A percentile compares a stretch with the other conserved stretches of the same genome.
Evolutionary conservation across 2,329 filamentous ascomycete species (phyloP).

Genomic region (Colletotrichum sublineola): DNA sequence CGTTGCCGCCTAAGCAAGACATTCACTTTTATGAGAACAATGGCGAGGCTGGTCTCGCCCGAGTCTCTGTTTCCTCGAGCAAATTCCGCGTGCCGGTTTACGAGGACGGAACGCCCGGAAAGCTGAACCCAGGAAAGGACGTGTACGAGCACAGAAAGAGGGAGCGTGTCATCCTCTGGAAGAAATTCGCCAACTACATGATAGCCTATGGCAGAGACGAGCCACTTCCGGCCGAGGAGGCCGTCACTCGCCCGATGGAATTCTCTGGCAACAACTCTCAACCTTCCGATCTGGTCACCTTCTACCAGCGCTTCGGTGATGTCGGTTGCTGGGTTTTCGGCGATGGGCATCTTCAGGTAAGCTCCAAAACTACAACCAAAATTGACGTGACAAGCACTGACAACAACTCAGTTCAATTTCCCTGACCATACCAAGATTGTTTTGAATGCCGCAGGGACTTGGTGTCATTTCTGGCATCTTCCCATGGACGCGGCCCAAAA

Average conservation of each 20-base stretch:
- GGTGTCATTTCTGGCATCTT: conserved; percentile 83
- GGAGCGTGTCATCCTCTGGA: conserved; percentile 76
- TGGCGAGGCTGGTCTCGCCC: conserved; percentile 72
- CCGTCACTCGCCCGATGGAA: conserved; percentile 53
- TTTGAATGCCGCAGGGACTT: conserved; percentile 78
- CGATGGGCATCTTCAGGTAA: conserved; percentile 82
- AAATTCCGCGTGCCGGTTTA: conserved; percentile 69
- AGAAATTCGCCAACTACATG: conserved; percentile 83
- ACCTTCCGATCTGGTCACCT: conserved; percentile 76
- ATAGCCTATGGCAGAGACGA: conserved; percentile 81
- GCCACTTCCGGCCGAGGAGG: conserved; percentile 63
- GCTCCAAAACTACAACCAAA: conserved; percentile 32
- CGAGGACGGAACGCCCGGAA: conserved; percentile 71
- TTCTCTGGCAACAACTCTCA: conserved; percentile 44
- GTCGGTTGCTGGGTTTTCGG: conserved; percentile 86
- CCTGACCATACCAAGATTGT: conserved; percentile 90
- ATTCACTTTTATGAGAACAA: conserved; percentile 83
- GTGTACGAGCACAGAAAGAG: conserved; percentile 75
- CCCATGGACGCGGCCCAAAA: conserved; percentile 77
- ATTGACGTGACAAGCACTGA: conserved; percentile 44
- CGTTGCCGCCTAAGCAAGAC: conserved; percentile 73
- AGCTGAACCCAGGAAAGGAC: conserved; percentile 73
- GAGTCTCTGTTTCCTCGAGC: conserved; percentile 74
- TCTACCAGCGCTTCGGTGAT: conserved; percentile 85
- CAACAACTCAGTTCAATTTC: conserved; percentile 78